Percentiles rank a stretch among this genome's conserved stretches.
Conservation (phyloP, 2,329 filamentous ascomycete species). For the Onygenales sp. region DNA sequence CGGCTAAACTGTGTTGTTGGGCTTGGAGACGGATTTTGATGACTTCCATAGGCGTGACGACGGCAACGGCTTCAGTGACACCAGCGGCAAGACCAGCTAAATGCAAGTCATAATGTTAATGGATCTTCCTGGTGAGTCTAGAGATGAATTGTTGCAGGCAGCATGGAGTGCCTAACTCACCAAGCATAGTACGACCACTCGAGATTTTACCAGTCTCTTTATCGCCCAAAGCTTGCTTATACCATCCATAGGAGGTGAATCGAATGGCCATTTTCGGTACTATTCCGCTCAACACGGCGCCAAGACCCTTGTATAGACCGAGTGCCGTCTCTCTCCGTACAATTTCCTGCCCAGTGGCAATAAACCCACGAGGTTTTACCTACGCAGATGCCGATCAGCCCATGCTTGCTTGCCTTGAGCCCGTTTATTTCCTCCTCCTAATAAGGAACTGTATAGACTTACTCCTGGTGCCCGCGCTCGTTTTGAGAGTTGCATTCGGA, state of each 20-base stretch:
- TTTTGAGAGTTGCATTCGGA: constrained; percentile 95
- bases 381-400: constrained; percentile 16
- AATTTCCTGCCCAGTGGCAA: constrained; percentile 77
- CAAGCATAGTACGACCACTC: constrained; percentile 62
- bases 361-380: constrained; percentile 73
- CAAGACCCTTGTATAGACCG: constrained; percentile 95
- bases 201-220: constrained; percentile 57
- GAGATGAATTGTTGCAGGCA: not conserved
- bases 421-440: not conserved
- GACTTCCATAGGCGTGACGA: constrained; percentile 98
- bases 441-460: constrained; percentile 23
- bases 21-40: constrained; percentile 98
- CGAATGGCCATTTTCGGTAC: constrained; percentile 99
- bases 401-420: no score
- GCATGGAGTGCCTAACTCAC: constrained; percentile 25
- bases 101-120: constrained; percentile 4
- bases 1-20: constrained; percentile 95
- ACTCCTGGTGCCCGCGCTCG: constrained; percentile 73
- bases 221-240: constrained; percentile 75
- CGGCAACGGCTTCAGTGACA: constrained; percentile 89
- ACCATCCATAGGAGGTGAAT: constrained; percentile 93
- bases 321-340: constrained; percentile 82
- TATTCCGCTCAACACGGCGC: constrained; percentile 90
- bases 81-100: constrained; percentile 80
- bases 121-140: not conserved